These are phyloP conservation scores for Phylloporus sp. DNA, from an alignment of 1,284 basidiomycete species.

Conservation along the genomic window DNA sequence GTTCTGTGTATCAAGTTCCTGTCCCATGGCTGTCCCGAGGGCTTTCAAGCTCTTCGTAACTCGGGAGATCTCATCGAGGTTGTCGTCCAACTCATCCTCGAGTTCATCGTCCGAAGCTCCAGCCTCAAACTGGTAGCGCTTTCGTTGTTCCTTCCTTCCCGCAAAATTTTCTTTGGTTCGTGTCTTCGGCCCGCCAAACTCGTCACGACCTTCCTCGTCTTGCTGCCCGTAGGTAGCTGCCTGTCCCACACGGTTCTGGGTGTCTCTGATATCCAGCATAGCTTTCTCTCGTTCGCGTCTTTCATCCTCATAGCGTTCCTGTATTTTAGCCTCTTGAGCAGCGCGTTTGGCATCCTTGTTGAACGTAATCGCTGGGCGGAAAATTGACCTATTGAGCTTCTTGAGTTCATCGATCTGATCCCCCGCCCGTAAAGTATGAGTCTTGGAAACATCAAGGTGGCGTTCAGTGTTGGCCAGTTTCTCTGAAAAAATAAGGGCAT, in stretches of 20 bases:
- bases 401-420: constrained; percentile 96
- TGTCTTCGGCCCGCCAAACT: constrained; percentile 43
- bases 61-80: constrained; percentile 88
- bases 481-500: constrained; percentile 47
- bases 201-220: constrained; percentile 48
- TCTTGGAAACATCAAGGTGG: constrained; percentile 93
- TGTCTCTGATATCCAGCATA: constrained; percentile 85
- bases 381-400: constrained; percentile 93
- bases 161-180: constrained; percentile 53
- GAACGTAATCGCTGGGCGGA: constrained; percentile 88
- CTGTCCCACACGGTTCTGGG: constrained; percentile 84
- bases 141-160: constrained; percentile 69
- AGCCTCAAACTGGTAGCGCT: constrained; percentile 94
- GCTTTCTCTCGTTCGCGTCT: constrained; percentile 84
- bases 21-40: constrained; percentile 83
- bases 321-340: constrained; percentile 88
- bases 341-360: constrained; percentile 93
- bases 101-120: constrained; percentile 95
- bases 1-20: constrained; percentile 83
- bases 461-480: constrained; percentile 95
- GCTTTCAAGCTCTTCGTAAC: constrained; percentile 85
- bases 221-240: constrained; percentile 65
- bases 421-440: constrained; percentile 86
- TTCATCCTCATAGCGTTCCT: constrained; percentile 90
- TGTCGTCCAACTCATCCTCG: constrained; percentile 90